Evolutionary conservation across 2,329 filamentous ascomycete species (phyloP).

Genomic region (Colletotrichum cordylinicola): DNA sequence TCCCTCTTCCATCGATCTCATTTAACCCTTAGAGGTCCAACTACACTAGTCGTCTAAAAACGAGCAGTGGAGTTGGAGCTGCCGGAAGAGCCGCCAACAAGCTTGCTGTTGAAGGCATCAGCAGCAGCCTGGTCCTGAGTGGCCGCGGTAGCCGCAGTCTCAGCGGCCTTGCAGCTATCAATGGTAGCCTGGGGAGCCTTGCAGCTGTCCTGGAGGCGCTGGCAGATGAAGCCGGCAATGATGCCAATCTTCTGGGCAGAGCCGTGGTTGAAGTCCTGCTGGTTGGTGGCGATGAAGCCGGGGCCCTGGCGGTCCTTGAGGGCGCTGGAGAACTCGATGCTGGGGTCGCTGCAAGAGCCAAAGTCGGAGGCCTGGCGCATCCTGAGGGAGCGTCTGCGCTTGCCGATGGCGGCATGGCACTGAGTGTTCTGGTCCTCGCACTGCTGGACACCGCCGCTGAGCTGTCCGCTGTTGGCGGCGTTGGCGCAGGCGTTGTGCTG

Average conservation of each 20-base stretch:
- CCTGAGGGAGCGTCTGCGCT: slow-evolving; percentile 23
- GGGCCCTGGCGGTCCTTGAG: slow-evolving; percentile 52
- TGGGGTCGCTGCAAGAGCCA: slow-evolving; percentile 52
- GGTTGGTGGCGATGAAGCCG: slow-evolving; percentile 44
- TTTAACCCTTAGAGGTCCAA: not conserved
- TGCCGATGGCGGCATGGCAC: slow-evolving; percentile 35
- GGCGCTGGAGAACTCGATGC: slow-evolving; percentile 53
- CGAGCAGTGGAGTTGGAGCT: not conserved
- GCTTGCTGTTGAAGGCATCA: slow-evolving; percentile 28
- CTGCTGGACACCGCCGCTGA: slow-evolving; percentile 41
- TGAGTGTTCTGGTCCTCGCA: slow-evolving; percentile 47
- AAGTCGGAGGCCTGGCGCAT: slow-evolving; percentile 38
- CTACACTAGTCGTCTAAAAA: not conserved
- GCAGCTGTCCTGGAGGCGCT: slow-evolving; percentile 39
- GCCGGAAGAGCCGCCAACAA: slow-evolving; percentile 4
- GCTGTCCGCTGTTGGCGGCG: slow-evolving; percentile 50
- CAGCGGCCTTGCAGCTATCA: slow-evolving; percentile 15
- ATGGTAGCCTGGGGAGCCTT: slow-evolving; percentile 20
- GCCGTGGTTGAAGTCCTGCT: slow-evolving; percentile 55
- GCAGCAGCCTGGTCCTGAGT: slow-evolving; percentile 29
- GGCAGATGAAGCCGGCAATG: slow-evolving; percentile 54
- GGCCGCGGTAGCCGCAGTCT: slow-evolving; percentile 20
- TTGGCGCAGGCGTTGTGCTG: slow-evolving; percentile 57
- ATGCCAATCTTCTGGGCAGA: slow-evolving; percentile 45
- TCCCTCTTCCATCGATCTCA: not conserved